Base-by-base conservation (phyloP, 352 stramenopile genomes). In the Phytophthora brassicae region DNA sequence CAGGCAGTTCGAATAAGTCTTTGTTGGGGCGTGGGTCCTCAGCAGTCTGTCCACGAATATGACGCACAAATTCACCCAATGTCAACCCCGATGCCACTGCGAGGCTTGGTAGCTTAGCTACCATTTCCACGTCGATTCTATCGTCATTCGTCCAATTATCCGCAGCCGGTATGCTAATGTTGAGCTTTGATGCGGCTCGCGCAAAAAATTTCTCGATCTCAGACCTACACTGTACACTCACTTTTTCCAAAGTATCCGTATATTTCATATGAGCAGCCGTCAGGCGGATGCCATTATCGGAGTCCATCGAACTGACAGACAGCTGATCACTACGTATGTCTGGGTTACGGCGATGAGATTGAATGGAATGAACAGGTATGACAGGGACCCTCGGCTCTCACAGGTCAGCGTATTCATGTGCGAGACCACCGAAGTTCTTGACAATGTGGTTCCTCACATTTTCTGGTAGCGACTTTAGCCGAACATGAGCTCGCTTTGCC, bases 1-100 rank as follows among this genome's bases (percentile, higher is more conserved):
- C 7, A 0, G 19, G 48, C 2, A 66, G 20, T 16, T 66, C 48
- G 23, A 44, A 54, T 22, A 66, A 17, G 13, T 59, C 38, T 20
- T 66, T 55, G 41, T 59, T 66, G 6, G 57, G 57, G 13, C 33
- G 39, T 3, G 41, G 33, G 33, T 39, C 33, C 4, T 39, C 33
- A 13, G 9, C 33, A 17, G 33, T 39, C 12, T 39, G 9, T 6
- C 9, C 33, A 13, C 33, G 33, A 17, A 39, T 14, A n/a, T 19
- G 33, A 39, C 33, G 33, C 6, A 39, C 33, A 16, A 39, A 39
- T 17, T 39, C 33, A 17, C 12, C 12, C 12, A 39, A 16, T 19
- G 11, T 5, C 3, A 39, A 16, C 12, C 33, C 14, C 1, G 33
- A 39, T 16, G 9, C 13, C 17, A 17, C 13, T 16, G 9, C 33